Conservation (phyloP, 1,139 yeast genomes). For the Geotrichum phurueaensis region DNA sequence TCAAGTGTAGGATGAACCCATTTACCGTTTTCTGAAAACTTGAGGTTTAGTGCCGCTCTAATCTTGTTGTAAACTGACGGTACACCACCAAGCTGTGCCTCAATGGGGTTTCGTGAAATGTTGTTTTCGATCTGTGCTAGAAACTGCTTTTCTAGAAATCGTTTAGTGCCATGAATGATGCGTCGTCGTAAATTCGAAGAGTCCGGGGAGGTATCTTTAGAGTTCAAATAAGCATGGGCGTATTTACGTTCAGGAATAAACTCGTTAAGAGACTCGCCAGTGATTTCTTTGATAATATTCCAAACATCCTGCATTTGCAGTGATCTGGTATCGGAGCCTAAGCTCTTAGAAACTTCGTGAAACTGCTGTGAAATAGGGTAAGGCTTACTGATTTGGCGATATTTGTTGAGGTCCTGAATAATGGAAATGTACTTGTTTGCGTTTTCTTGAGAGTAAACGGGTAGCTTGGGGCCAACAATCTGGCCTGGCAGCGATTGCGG, state of each 20-base stretch:
- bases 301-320: slow-evolving; percentile 37
- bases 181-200: slow-evolving; percentile 42
- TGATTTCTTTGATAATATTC: slow-evolving; percentile 31
- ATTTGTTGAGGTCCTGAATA: slow-evolving; percentile 62
- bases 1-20: slow-evolving; percentile 51
- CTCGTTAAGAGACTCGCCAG: slow-evolving; percentile 28
- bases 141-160: slow-evolving; percentile 70
- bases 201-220: slow-evolving; percentile 23
- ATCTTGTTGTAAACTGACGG: slow-evolving; percentile 70
- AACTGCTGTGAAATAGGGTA: slow-evolving; percentile 51
- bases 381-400: slow-evolving; percentile 48
- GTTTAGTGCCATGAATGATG: slow-evolving; percentile 52
- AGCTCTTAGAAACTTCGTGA: slow-evolving; percentile 40
- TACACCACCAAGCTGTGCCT: slow-evolving; percentile 51
- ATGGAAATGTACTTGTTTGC: slow-evolving; percentile 61
- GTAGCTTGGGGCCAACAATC: neutral
- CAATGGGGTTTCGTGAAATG: slow-evolving; percentile 56
- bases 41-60: slow-evolving; percentile 53
- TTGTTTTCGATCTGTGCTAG: slow-evolving; percentile 66
- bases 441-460: slow-evolving; percentile 1
- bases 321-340: slow-evolving; percentile 34
- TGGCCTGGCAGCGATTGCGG: slow-evolving; percentile 23
- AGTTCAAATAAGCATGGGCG: slow-evolving; percentile 34
- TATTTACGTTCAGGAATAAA: slow-evolving; percentile 45
- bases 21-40: slow-evolving; percentile 37